Evolutionary conservation across 306 rosid species (phyloP).

Genomic region (Dalbergia oliveri): DNA sequence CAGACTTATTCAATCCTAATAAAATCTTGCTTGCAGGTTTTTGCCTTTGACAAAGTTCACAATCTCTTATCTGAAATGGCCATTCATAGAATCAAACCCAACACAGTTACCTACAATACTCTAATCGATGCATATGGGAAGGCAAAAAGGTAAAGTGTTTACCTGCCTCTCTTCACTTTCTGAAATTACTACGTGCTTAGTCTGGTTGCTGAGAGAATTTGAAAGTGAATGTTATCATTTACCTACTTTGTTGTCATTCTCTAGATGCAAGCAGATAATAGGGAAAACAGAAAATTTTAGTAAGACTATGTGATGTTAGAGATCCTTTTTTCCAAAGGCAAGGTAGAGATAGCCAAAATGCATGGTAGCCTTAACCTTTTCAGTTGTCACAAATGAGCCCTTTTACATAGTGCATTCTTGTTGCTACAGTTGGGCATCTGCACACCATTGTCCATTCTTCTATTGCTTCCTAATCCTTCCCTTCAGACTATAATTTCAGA

Average conservation of each 20-base stretch:
- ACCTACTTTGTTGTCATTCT: conserved; percentile 30
- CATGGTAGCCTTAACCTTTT: not conserved
- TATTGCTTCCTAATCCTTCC: not conserved
- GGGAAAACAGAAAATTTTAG: not conserved
- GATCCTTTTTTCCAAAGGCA: conserved; percentile 9
- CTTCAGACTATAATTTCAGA: conserved; percentile 31
- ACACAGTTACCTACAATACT: conserved; percentile 83
- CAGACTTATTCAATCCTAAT: conserved; percentile 90
- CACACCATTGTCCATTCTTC: conserved; percentile 20
- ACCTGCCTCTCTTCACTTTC: conserved; percentile 37
- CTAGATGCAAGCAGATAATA: conserved; percentile 11
- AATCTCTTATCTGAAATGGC: conserved; percentile 81
- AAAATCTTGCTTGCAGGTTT: conserved; percentile 85
- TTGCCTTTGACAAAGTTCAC: conserved; percentile 78
- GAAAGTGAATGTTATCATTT: conserved; percentile 3
- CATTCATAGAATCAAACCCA: conserved; percentile 75
- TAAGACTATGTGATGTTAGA: not conserved
- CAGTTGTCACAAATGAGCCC: conserved; percentile 17
- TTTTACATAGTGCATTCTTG: conserved; percentile 4
- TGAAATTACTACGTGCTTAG: conserved; percentile 40
- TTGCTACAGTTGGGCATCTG: not conserved
- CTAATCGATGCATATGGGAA: conserved; percentile 92
- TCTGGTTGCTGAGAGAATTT: conserved; percentile 51
- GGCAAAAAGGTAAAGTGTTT: conserved; percentile 73
- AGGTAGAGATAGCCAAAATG: conserved; percentile 14